Evolutionary conservation across 371 early-diverging fungal species (phyloP), one percentile per base, ranked within the genome.

Genomic region (Lichtheimia hyalospora): DNA sequence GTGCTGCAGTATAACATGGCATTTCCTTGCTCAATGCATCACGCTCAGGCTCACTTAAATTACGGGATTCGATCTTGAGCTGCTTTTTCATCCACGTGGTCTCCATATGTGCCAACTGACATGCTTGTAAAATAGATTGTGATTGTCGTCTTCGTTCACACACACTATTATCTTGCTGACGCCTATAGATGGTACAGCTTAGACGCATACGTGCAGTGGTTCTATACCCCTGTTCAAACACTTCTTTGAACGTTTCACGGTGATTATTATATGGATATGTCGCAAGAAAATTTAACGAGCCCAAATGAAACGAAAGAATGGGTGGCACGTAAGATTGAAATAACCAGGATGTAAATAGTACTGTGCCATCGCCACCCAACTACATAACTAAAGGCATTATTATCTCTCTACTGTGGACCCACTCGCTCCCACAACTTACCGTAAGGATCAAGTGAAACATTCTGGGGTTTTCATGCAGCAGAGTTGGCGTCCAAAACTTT

Each of bases 361-460:
- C 91, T 0, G 94, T 94, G 43, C 94, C 94, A 77, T 94, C 94
- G 21, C 94, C 94, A 50, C 94, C 94, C 49, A 93, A 82, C 86
- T 85, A 69, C 27, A 54, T 10, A 34, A 2, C 4, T 16, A 15
- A 5, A 51, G 1, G 21, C 23, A 25, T n/a, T 51, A 15, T 5
- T 21, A 15, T 51, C 15, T 25, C 15, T 51, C 14, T 51, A 24
- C 46, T 3, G 5, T 2, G 25, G n/a, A n/a, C n/a, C 5, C 25
- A 25, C 46, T 46, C 16, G 6, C n/a, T 51, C n/a, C n/a, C 3
- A 12, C 3, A 46, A 52, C 60, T 53, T 76, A 90, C 85, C 12
- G 91, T 91, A 44, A 91, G 82, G 10, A 88, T 86, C 57, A 91
- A 79, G 66, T 92, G 87, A 67, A 91, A 88, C 27, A 84, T 54